phyloP scores from a whole-genome alignment of 2,329 filamentous ascomycete species.

The Calonectria naviculata region DNA sequence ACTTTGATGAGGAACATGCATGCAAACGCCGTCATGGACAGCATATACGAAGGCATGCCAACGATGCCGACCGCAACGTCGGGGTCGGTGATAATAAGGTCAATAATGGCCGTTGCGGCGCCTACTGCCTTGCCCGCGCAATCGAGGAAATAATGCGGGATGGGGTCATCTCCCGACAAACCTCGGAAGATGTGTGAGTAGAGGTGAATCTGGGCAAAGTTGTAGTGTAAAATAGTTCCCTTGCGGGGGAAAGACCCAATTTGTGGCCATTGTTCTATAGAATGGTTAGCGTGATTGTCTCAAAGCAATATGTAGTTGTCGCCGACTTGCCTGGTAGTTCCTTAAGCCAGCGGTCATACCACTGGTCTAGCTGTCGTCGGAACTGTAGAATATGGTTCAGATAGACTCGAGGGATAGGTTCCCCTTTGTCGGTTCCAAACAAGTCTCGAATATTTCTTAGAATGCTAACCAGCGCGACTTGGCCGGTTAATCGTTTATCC shows the following conservation, averaged over 20 bases:
- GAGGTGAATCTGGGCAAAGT: conserved; percentile 55
- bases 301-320: accelerated
- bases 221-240: conserved; percentile 53
- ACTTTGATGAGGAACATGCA: conserved; percentile 64
- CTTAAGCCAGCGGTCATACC: conserved; percentile 50
- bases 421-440: conserved; percentile 67
- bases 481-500: conserved; percentile 68
- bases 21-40: conserved; percentile 64
- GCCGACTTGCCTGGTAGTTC: conserved; percentile 42
- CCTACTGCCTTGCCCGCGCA: conserved; percentile 45
- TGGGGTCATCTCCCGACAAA: conserved; percentile 44
- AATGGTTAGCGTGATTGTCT: neutral
- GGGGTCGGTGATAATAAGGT: conserved; percentile 54
- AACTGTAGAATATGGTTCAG: conserved; percentile 58
- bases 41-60: conserved; percentile 62
- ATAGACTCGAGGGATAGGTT: conserved; percentile 62
- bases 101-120: conserved; percentile 56
- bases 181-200: conserved; percentile 56
- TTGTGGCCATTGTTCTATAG: conserved; percentile 49
- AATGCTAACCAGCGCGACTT: conserved; percentile 69
- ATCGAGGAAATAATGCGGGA: conserved; percentile 49
- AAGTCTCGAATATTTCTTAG: conserved; percentile 65
- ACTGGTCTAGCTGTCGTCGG: conserved; percentile 50
- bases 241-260: conserved; percentile 55
- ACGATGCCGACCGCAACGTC: conserved; percentile 52